Percentiles rank a stretch among this genome's conserved stretches.
phyloP scores from a whole-genome alignment of 179 eudicot species.

The Nepenthes alata region DNA sequence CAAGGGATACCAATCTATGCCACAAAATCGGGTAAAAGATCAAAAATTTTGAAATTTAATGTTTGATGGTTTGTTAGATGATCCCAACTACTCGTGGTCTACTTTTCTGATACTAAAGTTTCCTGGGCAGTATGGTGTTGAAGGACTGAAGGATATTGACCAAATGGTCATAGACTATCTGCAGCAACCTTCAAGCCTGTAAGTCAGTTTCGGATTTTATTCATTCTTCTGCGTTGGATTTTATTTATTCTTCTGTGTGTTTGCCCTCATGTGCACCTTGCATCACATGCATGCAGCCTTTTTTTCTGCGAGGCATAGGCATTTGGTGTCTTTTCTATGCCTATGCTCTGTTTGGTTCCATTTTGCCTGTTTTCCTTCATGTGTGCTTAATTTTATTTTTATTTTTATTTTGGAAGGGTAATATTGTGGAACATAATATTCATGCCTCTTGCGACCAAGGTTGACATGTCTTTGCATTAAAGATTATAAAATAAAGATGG shows the following conservation, averaged over 20 bases:
- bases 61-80: constrained; percentile 2
- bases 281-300: no score
- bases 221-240: background rate
- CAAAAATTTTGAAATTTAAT: background rate
- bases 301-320: no score
- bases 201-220: constrained; percentile 20
- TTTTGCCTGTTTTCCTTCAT: no score
- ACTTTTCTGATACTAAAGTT: constrained; percentile 17
- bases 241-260: no score
- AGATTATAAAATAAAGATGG: no score
- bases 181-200: constrained; percentile 53
- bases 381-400: no score
- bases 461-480: no score
- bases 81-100: background rate
- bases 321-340: background rate
- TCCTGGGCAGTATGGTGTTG: constrained; percentile 25
- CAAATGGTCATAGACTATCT: constrained; percentile 43
- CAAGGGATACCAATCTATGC: constrained; percentile 45
- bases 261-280: no score
- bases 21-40: constrained; percentile 45
- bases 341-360: background rate
- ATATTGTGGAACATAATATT: no score
- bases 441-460: no score
- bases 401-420: no score
- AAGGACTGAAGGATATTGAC: constrained; percentile 45